These are phyloP conservation scores for Acanthamoeba sp. DNA, from an alignment of 208 protist species.

Conservation along the genomic window DNA sequence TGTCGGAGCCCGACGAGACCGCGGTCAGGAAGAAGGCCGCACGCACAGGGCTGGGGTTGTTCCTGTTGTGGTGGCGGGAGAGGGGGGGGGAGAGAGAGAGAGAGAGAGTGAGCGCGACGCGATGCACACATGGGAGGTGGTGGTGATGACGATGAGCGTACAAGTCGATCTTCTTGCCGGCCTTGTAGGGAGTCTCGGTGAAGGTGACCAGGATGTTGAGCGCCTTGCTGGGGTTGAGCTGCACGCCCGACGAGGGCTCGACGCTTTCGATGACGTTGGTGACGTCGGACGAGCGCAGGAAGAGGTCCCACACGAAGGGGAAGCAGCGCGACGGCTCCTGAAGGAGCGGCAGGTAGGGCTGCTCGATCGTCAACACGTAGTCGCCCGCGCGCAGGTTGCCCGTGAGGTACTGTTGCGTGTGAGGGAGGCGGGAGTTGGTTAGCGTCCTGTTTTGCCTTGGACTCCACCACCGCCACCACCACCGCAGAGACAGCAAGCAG, in stretches of 20 bases:
- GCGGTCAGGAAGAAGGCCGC: conserved; percentile 10
- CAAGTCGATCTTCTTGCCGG: conserved; percentile 21
- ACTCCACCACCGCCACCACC: no score
- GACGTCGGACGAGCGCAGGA: conserved; percentile 13
- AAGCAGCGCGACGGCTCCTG: neutral
- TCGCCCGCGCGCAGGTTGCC: conserved; percentile 17
- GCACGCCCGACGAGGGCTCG: conserved; percentile 1
- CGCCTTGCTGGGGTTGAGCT: conserved; percentile 28
- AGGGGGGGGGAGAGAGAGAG: neutral
- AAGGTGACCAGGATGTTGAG: conserved; percentile 53
- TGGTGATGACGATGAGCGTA: neutral
- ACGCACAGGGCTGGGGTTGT: neutral
- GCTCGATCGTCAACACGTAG: conserved; percentile 50
- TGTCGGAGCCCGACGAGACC: neutral
- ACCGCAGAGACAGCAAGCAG: no score
- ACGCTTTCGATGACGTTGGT: conserved; percentile 44
- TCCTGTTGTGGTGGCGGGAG: neutral
- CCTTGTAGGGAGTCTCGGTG: neutral
- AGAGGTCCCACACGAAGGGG: conserved; percentile 65
- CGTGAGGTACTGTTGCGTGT: neutral
- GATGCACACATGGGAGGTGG: neutral
- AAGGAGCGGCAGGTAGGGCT: conserved; percentile 12
- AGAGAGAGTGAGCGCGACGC: neutral
- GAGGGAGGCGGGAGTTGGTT: neutral
- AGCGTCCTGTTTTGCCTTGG: no score